Conservation (phyloP, 768 basidiomycete species). For the Suillus fuscotomentosus region DNA sequence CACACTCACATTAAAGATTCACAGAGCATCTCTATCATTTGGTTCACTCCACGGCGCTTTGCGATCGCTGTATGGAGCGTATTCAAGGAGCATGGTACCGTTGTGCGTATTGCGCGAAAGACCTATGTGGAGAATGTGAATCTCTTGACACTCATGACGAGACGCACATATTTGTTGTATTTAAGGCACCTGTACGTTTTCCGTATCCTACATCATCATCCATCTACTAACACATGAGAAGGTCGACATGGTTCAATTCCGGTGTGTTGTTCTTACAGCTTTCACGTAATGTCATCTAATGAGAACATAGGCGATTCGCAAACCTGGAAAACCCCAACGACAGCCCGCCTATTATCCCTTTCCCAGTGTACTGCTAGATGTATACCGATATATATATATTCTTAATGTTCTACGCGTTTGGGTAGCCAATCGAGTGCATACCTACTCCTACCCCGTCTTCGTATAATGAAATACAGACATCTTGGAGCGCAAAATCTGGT, state of each 20-base stretch:
- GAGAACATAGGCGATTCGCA: conserved; percentile 42
- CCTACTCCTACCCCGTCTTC: not conserved
- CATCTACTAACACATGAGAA: conserved; percentile 23
- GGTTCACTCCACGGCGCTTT: conserved; percentile 66
- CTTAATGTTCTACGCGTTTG: not conserved
- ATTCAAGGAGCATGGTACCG: conserved; percentile 91
- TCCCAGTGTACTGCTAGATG: conserved; percentile 54
- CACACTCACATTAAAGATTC: not conserved
- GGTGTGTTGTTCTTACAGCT: conserved; percentile 39
- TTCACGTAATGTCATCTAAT: not conserved
- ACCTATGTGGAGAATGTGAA: conserved; percentile 87
- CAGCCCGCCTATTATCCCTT: conserved; percentile 58
- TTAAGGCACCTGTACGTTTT: conserved; percentile 72
- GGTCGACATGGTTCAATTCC: conserved; percentile 75
- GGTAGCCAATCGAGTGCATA: too few species aligned
- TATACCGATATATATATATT: not conserved
- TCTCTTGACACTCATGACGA: conserved; percentile 77
- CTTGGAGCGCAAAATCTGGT: not conserved
- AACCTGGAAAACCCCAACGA: conserved; percentile 55
- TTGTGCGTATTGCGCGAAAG: conserved; percentile 84
- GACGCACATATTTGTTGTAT: conserved; percentile 81
- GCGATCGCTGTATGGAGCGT: conserved; percentile 81
- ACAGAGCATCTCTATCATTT: conserved; percentile 64
- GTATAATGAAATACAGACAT: not conserved
- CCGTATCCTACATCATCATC: not conserved